Conservation (phyloP, 306 rosid genomes). For the Lathyrus tuberosus region DNA sequence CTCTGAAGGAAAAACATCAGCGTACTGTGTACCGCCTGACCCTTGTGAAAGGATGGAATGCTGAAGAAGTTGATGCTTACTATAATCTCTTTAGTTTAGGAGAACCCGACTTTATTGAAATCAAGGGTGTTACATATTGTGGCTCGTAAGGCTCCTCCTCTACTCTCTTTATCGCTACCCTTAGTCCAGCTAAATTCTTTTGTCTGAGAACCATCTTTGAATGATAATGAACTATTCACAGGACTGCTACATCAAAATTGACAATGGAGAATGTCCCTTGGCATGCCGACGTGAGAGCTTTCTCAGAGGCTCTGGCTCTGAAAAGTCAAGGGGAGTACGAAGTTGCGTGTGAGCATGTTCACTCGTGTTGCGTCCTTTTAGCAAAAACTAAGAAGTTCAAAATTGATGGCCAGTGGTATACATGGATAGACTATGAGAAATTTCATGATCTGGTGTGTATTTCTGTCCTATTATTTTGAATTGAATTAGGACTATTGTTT, state of each 20-base stretch:
- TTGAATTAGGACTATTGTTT: conserved; percentile 14
- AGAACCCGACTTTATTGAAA: conserved; percentile 92
- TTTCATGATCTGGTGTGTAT: conserved; percentile 84
- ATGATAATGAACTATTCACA: conserved; percentile 47
- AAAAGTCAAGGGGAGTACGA: conserved; percentile 87
- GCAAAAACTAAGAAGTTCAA: conserved; percentile 88
- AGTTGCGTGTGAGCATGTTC: conserved; percentile 95
- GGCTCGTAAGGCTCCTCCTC: conserved; percentile 75
- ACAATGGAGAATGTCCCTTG: conserved; percentile 99
- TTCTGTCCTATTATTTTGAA: conserved; percentile 23
- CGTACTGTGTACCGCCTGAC: conserved; percentile 97
- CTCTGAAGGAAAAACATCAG: conserved; percentile 84
- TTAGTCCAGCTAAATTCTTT: conserved; percentile 25
- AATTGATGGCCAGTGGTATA: conserved; percentile 84
- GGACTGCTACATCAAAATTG: conserved; percentile 89
- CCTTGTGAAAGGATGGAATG: conserved; percentile 96
- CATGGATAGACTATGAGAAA: conserved; percentile 96
- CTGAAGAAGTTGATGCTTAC: conserved; percentile 87
- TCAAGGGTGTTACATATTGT: conserved; percentile 97
- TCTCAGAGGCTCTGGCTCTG: conserved; percentile 81
- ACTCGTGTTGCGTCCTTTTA: conserved; percentile 92
- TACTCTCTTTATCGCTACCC: not conserved
- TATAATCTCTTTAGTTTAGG: conserved; percentile 78
- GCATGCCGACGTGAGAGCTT: conserved; percentile 93
- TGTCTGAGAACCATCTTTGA: conserved; percentile 24